Conservation (phyloP, 768 basidiomycete species). For the Phaeotremella skinneri region DNA sequence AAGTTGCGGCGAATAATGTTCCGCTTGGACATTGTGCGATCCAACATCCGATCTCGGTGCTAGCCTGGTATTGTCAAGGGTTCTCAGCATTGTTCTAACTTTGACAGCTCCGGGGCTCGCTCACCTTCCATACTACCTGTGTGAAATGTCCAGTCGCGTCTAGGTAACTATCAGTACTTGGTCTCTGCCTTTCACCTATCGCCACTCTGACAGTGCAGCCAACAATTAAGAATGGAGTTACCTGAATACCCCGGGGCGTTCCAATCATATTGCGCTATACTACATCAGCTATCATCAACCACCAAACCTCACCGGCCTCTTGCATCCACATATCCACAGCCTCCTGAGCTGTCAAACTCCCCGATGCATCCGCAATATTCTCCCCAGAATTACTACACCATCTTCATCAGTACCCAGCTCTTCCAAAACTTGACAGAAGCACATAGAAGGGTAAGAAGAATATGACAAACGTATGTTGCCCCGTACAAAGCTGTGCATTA, state of each 20-base stretch:
- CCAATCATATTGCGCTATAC: constrained; percentile 14
- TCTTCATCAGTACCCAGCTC: too few relatives aligned
- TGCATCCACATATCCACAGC: constrained; percentile 16
- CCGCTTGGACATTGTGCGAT: constrained; percentile 9
- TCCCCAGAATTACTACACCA: constrained; percentile 20
- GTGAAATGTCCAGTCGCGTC: constrained; percentile 22
- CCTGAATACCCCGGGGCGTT: constrained; percentile 9
- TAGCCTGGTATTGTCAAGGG: constrained; percentile 1
- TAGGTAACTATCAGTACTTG: not conserved
- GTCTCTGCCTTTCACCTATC: not conserved
- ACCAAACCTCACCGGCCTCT: constrained; percentile 9
- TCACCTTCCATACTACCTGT: constrained; percentile 26
- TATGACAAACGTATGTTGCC: not conserved
- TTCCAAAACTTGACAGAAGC: too few relatives aligned
- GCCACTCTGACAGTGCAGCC: not conserved
- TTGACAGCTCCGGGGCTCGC: too few relatives aligned
- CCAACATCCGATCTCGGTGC: constrained; percentile 15
- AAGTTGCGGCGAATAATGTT: not conserved
- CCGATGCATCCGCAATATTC: constrained; percentile 17
- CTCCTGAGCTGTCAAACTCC: constrained; percentile 11
- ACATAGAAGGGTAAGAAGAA: too few relatives aligned
- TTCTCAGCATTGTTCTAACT: not conserved
- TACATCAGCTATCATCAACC: not conserved
- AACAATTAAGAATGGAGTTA: not conserved
- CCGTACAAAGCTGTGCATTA: constrained; percentile 12